Base-by-base conservation (phyloP, 2,329 filamentous ascomycete genomes). In the Calonectria montana region DNA sequence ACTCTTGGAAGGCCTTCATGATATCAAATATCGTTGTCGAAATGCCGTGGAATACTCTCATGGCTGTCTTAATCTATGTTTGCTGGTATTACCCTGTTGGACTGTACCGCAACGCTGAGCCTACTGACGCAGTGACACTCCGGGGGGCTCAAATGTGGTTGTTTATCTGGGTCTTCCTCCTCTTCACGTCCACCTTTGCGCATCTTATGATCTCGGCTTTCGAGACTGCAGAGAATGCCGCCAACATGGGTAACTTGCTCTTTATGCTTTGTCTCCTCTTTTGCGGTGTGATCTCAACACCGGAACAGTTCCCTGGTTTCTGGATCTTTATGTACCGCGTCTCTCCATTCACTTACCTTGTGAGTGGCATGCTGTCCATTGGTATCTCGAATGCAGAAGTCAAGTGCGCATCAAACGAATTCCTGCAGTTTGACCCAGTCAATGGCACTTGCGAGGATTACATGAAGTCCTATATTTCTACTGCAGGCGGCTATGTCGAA, bases 241-340 rank as follows among this genome's bases (percentile, higher is more conserved):
- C 53, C 2, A 59, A 59, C 7, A 39, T 9, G 21, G 53, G 53
- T 2, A 59, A 59, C 16, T 21, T 59, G 15, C 53, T 59, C 5
- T 59, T 59, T 18, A 59, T 59, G 53, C 53, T 59, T 2, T 59
- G 53, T n/a, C 53, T 59, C 15, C 9, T 59, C 31, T 59, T 59
- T 23, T 59, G 53, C 3, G 53, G 53, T 37, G 53, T 59, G 10
- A 59, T 59, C n/a, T 59, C 53, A 7, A 59, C 53, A 2, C 53
- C 53, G 2, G 29, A 59, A 1, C 53, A 59, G 21, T 59, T 59
- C 21, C 53, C 53, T 9, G 29, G 35, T n/a, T 59, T 59, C 35
- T 59, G 53, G 53, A 59, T 59, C 31, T 59, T 59, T 35, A 59
- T 59, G 31, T 59, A 59, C 15, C 53, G 53, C 13, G 53, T 59